Base-by-base conservation (phyloP, 2,329 filamentous ascomycete species). In the Trichoderma cornu-damae region DNA sequence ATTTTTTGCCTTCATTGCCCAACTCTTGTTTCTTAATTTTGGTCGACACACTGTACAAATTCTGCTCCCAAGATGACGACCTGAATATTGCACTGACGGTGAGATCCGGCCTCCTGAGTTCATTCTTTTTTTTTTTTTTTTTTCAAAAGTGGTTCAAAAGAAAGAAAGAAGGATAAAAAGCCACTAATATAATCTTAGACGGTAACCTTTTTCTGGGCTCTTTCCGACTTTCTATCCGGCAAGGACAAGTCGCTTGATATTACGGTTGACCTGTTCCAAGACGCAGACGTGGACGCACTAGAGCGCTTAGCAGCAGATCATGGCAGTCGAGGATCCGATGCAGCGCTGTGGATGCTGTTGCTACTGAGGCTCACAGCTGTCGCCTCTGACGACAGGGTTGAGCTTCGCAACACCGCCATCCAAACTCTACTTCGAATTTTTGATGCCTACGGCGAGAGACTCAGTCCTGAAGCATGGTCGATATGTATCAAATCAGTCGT, bases 41-140 rank as follows among this genome's bases (percentile, higher is more conserved):
- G 14, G 85, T 97, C 60, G 88, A 96, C 73, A 90, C 92, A 9
- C 81, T 99, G 20, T 90, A 90, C 66, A 87, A 88, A 62, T 99
- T 97, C 71, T 91, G 90, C 64, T 87, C 86, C 0, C 94, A 99
- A 70, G 81, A 87, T 62, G 89, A 96, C 63, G 94, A 99, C 67
- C 79, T 99, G 35, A 99, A 99, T 64, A 95, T 97, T 66, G 93
- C 93, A 0, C 77, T 99, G 24, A 97, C 94, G 32, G 88, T 89
- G 77, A 72, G 82, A 18, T n/a, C 9, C 12, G 16, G 16, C 9
- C 28, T n/a, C n/a, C n/a, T n/a, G n/a, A n/a, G 28, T 30, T 7
- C n/a, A n/a, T n/a, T 30, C 28, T 30, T 9, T 9, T 9, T 6
- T 30, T 6, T 3, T 30, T 30, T 2, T 30, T 30, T 28, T 14